Conservation (phyloP, 2,329 filamentous ascomycete species). For the Sarocladiaceae sp. region DNA sequence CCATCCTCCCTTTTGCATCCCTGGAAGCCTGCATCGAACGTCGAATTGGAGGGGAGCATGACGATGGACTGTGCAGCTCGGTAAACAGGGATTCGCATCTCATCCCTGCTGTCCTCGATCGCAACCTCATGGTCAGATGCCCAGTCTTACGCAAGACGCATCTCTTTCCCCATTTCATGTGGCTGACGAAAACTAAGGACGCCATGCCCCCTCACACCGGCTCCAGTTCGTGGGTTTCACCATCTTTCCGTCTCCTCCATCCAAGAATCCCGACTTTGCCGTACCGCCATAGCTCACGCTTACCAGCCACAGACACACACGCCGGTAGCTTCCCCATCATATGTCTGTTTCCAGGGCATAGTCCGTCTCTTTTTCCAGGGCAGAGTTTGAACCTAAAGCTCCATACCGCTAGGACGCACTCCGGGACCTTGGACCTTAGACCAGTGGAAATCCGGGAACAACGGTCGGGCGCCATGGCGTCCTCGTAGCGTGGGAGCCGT, state of each 20-base stretch:
- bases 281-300: not conserved
- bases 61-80: not conserved
- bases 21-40: not conserved
- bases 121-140: conserved; percentile 5
- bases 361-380: not conserved
- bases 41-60: not conserved
- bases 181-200: not conserved
- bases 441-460: conserved; percentile 7
- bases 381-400: conserved; percentile 3
- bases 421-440: not conserved
- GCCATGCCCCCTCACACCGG: not conserved
- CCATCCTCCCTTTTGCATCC: not conserved
- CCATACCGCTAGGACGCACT: not conserved
- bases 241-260: not conserved
- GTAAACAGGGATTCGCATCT: not conserved
- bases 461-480: not conserved
- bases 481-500: not conserved
- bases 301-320: not conserved
- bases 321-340: not conserved
- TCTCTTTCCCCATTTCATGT: not conserved
- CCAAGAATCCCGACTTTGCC: not conserved
- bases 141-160: not conserved
- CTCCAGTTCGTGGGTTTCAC: not conserved
- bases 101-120: conserved; percentile 3
- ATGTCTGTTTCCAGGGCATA: too few relatives aligned